Conservation (phyloP, 148 eudicot genomes). For the Cornus suecica region DNA sequence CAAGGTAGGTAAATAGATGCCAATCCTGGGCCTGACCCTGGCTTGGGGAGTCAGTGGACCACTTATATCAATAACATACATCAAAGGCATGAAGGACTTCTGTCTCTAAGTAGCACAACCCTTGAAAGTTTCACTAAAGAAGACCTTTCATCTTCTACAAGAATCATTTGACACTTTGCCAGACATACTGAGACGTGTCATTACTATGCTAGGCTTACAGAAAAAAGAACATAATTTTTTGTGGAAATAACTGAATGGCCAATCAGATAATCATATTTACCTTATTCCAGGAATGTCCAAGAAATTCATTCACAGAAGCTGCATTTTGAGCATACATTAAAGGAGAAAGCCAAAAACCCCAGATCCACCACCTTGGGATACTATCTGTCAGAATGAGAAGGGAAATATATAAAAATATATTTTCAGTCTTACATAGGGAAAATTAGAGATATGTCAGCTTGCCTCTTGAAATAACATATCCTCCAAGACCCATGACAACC, state of each 20-base stretch:
- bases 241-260: background rate
- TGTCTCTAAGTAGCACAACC: background rate
- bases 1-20: background rate
- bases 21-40: background rate
- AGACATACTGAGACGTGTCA: background rate
- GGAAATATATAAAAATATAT: background rate
- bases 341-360: slow-evolving; percentile 99
- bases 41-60: background rate
- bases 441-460: slow-evolving; percentile 6
- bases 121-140: background rate
- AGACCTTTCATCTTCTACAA: background rate
- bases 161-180: background rate
- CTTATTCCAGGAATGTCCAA: slow-evolving; percentile 96
- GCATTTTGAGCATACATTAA: slow-evolving; percentile 94
- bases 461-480: slow-evolving; percentile 91
- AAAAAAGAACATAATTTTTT: background rate
- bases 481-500: slow-evolving; percentile 99
- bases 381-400: slow-evolving; percentile 52
- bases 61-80: background rate
- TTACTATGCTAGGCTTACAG: background rate
- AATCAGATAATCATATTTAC: slow-evolving; percentile 30
- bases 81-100: background rate
- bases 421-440: background rate
- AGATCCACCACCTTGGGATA: slow-evolving; percentile 86
- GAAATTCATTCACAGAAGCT: slow-evolving; percentile 89